A percentile compares a stretch with the other conserved stretches of the same genome.
These are phyloP conservation scores for Botrytis paeoniae DNA, from an alignment of 2,329 filamentous ascomycete genomes.

Conservation along the genomic window DNA sequence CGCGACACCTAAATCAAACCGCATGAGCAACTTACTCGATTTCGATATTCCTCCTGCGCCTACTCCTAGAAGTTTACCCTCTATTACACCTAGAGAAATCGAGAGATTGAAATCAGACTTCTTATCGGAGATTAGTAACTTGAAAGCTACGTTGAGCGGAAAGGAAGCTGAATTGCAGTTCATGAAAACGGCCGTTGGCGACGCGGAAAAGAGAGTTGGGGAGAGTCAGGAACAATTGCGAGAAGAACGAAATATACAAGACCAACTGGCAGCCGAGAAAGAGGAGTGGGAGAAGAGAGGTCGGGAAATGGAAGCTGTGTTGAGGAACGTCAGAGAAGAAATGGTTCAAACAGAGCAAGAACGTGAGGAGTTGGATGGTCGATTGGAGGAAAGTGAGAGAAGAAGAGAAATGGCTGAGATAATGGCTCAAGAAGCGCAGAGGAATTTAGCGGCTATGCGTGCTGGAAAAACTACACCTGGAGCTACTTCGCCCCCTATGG, in stretches of 20 bases:
- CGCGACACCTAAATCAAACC: slow-evolving; percentile 32
- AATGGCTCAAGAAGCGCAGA: slow-evolving; percentile 72
- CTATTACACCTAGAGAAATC: slow-evolving; percentile 85
- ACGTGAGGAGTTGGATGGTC: slow-evolving; percentile 71
- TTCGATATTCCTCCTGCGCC: slow-evolving; percentile 93
- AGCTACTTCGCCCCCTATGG: slow-evolving; percentile 39
- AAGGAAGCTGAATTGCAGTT: slow-evolving; percentile 89
- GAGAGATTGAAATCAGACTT: slow-evolving; percentile 90
- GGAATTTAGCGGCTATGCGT: slow-evolving; percentile 70
- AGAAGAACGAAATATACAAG: slow-evolving; percentile 68
- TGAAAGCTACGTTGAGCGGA: slow-evolving; percentile 86
- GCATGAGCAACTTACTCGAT: slow-evolving; percentile 71
- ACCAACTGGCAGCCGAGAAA: slow-evolving; percentile 71
- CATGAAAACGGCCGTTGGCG: slow-evolving; percentile 80
- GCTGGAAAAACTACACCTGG: slow-evolving; percentile 49
- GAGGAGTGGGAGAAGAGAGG: slow-evolving; percentile 81
- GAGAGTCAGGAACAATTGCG: slow-evolving; percentile 80
- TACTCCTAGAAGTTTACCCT: slow-evolving; percentile 86
- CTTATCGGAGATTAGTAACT: slow-evolving; percentile 88
- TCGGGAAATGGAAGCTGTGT: slow-evolving; percentile 78
- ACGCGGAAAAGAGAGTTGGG: slow-evolving; percentile 89
- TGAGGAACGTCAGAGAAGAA: slow-evolving; percentile 78
- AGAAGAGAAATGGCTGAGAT: slow-evolving; percentile 70
- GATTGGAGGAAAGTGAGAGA: slow-evolving; percentile 74
- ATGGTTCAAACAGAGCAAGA: slow-evolving; percentile 76